Conservation (phyloP, 345 rosid genomes). For the Populus simonii region DNA sequence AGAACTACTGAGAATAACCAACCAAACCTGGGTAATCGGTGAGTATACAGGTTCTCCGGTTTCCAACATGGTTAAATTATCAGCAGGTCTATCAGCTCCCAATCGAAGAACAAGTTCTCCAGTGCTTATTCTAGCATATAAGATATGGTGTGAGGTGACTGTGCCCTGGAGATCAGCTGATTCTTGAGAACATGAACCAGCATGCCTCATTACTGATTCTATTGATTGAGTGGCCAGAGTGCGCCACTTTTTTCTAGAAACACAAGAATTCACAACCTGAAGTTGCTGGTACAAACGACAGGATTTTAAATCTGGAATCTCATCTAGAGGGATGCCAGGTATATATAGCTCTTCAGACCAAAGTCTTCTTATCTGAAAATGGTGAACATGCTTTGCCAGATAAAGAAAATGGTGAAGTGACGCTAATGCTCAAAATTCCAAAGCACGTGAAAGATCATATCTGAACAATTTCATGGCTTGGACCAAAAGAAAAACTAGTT, state of each 20-base stretch:
- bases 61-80: constrained; percentile 76
- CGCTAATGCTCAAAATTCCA: neutral
- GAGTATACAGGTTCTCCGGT: constrained; percentile 86
- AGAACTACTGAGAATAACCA: constrained; percentile 17
- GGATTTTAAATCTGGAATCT: constrained; percentile 74
- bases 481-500: neutral
- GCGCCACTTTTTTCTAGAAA: constrained; percentile 68
- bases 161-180: constrained; percentile 27
- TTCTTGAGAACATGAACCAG: constrained; percentile 41
- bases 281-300: constrained; percentile 81
- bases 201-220: constrained; percentile 61
- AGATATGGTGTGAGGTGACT: constrained; percentile 34
- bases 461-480: neutral
- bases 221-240: constrained; percentile 59
- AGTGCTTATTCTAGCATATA: constrained; percentile 55
- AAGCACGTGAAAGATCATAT: neutral
- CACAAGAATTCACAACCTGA: constrained; percentile 89
- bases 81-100: constrained; percentile 52
- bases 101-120: constrained; percentile 79
- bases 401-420: constrained; percentile 2
- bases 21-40: constrained; percentile 78
- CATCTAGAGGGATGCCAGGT: constrained; percentile 76
- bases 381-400: constrained; percentile 15
- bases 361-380: constrained; percentile 69
- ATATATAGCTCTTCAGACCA: constrained; percentile 73